phyloP scores from a whole-genome alignment of 495 filamentous ascomycete genomes.

The Xylona heveae region DNA sequence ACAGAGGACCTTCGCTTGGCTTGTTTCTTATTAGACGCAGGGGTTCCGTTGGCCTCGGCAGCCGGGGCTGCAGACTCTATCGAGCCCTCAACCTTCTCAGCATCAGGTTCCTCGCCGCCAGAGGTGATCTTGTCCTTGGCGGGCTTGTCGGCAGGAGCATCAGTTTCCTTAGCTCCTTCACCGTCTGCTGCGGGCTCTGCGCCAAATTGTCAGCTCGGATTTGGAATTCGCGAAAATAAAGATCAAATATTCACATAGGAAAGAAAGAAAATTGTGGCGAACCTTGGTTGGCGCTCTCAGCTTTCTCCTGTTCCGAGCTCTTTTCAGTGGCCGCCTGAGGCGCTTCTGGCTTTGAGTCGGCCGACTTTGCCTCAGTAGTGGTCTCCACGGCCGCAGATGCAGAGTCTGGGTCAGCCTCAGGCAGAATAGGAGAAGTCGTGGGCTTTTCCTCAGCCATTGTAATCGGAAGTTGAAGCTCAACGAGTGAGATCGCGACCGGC shows the following conservation, averaged over 20 bases:
- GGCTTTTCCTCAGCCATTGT: too few relatives aligned
- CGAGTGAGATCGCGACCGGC: too few relatives aligned
- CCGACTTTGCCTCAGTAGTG: constrained; percentile 5
- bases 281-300: too few relatives aligned
- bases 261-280: too few relatives aligned
- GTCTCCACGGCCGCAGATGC: constrained; percentile 7
- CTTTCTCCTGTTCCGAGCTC: too few relatives aligned
- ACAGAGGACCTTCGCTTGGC: constrained; percentile 45
- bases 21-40: constrained; percentile 15
- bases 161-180: too few relatives aligned
- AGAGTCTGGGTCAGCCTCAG: constrained; percentile 7
- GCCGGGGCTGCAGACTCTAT: constrained; percentile 14
- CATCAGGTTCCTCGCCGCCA: constrained; percentile 7
- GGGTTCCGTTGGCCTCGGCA: constrained; percentile 10
- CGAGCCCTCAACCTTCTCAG: constrained; percentile 9
- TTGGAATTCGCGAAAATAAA: too few relatives aligned
- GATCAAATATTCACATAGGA: too few relatives aligned
- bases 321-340: too few relatives aligned
- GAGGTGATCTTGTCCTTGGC: constrained; percentile 6
- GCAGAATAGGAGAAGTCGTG: constrained; percentile 7
- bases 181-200: too few relatives aligned
- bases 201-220: too few relatives aligned
- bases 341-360: constrained; percentile 11
- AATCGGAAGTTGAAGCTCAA: too few relatives aligned
- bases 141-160: constrained; percentile 10